Conservation (phyloP, 2,329 filamentous ascomycete genomes). For the Nannizzia gypsea region DNA sequence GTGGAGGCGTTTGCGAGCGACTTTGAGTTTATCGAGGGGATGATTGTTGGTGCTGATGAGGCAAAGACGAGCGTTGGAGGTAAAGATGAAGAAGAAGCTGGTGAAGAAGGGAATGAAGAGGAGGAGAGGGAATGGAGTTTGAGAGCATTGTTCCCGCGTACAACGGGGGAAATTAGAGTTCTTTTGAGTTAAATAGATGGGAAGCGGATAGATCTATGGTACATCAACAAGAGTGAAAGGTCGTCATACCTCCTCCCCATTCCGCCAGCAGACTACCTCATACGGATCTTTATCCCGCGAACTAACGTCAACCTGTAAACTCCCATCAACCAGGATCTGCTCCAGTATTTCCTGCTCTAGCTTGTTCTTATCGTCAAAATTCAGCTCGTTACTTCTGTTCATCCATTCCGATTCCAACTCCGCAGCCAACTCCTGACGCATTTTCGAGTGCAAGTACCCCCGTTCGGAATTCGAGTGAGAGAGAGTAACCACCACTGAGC, state of each 20-base stretch:
- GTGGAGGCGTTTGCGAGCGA: conserved; percentile 73
- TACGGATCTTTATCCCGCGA: conserved; percentile 78
- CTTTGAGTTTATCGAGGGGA: conserved; percentile 60
- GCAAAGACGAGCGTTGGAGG: conserved; percentile 15
- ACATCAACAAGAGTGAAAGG: background rate
- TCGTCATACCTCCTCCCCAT: background rate
- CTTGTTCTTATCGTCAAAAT: conserved; percentile 30
- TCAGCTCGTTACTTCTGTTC: conserved; percentile 34
- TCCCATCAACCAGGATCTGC: conserved; percentile 38
- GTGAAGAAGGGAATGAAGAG: conserved; percentile 17
- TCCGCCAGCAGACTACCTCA: conserved; percentile 41
- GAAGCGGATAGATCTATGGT: background rate
- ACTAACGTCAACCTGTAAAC: conserved; percentile 60
- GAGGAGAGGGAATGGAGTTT: conserved; percentile 32
- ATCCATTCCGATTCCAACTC: conserved; percentile 49
- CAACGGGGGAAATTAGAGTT: conserved; percentile 52
- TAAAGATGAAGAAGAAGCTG: conserved; percentile 4
- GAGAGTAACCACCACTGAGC: conserved; percentile 67
- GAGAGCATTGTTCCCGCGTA: conserved; percentile 51
- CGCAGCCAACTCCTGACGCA: conserved; percentile 54
- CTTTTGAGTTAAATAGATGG: conserved; percentile 40
- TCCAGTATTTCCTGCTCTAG: conserved; percentile 31
- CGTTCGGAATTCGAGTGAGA: conserved; percentile 93
- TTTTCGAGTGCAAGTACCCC: conserved; percentile 60
- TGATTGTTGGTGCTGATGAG: conserved; percentile 49